Evolutionary conservation across 805 yeast species (phyloP).

Genomic region (Starmera caribaea): DNA sequence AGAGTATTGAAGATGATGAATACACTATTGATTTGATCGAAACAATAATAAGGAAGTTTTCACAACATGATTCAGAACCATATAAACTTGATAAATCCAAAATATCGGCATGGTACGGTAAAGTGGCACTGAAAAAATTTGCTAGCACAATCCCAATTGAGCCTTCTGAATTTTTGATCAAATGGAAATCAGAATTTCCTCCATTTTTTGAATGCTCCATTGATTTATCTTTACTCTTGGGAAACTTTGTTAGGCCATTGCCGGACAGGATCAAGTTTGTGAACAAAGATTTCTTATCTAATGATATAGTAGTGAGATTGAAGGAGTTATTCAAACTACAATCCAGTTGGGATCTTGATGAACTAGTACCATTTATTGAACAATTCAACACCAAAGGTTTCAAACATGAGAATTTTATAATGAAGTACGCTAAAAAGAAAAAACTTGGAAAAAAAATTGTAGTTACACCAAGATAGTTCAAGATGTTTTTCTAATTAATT

Average conservation of each 20-base stretch:
- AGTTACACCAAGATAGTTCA: slow-evolving; percentile 23
- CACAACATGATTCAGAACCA: slow-evolving; percentile 14
- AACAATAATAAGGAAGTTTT: slow-evolving; percentile 43
- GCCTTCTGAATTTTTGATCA: slow-evolving; percentile 47
- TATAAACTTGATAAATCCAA: slow-evolving; percentile 31
- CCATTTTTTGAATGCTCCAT: slow-evolving; percentile 51
- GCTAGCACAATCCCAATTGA: slow-evolving; percentile 22
- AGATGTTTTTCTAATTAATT: background rate
- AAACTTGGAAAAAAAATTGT: slow-evolving; percentile 32
- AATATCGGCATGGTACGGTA: slow-evolving; percentile 58
- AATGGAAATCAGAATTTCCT: slow-evolving; percentile 57
- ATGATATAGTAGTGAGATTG: slow-evolving; percentile 39
- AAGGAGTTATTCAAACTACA: slow-evolving; percentile 43
- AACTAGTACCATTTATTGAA: slow-evolving; percentile 52
- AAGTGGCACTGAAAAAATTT: slow-evolving; percentile 33
- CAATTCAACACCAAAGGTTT: slow-evolving; percentile 45
- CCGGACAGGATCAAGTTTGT: slow-evolving; percentile 42
- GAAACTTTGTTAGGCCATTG: slow-evolving; percentile 41
- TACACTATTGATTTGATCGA: slow-evolving; percentile 33
- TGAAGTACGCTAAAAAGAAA: slow-evolving; percentile 53
- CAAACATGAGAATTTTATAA: slow-evolving; percentile 47
- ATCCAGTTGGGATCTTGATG: slow-evolving; percentile 49
- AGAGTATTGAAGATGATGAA: slow-evolving; percentile 21
- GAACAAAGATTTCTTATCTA: slow-evolving; percentile 37
- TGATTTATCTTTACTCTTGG: slow-evolving; percentile 43